Percentiles rank a stretch among this genome's conserved stretches.
Evolutionary conservation across 2,329 filamentous ascomycete species (phyloP).

Genomic region (Thielaviopsis ethacetica): DNA sequence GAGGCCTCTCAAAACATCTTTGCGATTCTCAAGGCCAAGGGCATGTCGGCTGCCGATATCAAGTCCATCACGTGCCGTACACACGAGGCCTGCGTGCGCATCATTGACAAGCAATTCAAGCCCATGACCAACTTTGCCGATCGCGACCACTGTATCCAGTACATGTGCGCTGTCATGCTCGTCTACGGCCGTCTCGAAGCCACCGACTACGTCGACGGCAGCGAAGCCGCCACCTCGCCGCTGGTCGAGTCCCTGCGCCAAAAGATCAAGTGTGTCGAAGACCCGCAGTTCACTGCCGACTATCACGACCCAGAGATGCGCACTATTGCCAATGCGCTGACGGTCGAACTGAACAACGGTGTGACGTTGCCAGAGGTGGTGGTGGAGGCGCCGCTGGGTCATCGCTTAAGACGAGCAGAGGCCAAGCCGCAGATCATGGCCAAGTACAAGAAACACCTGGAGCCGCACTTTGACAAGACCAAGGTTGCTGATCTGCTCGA

Average conservation of each 20-base stretch:
- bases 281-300: constrained; percentile 82
- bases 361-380: constrained; percentile 80
- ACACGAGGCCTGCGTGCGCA: constrained; percentile 94
- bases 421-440: constrained; percentile 92
- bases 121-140: constrained; percentile 99
- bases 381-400: constrained; percentile 87
- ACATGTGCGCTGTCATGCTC: constrained; percentile 97
- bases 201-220: constrained; percentile 81
- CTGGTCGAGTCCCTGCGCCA: constrained; percentile 83
- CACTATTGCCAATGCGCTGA: constrained; percentile 93
- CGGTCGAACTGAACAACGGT: constrained; percentile 86
- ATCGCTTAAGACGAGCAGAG: constrained; percentile 81
- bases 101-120: constrained; percentile 99
- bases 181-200: constrained; percentile 87
- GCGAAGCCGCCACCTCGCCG: constrained; percentile 77
- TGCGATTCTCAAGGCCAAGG: constrained; percentile 63
- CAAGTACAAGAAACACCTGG: constrained; percentile 89
- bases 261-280: constrained; percentile 92
- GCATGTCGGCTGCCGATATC: constrained; percentile 88
- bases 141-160: constrained; percentile 98
- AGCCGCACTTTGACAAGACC: constrained; percentile 60
- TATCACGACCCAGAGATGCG: constrained; percentile 90
- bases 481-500: constrained; percentile 69
- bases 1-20: constrained; percentile 85
- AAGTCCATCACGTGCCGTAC: constrained; percentile 87